Evolutionary conservation across 768 basidiomycete genomes (phyloP).

Genomic region (Botryobasidium botryosum): DNA sequence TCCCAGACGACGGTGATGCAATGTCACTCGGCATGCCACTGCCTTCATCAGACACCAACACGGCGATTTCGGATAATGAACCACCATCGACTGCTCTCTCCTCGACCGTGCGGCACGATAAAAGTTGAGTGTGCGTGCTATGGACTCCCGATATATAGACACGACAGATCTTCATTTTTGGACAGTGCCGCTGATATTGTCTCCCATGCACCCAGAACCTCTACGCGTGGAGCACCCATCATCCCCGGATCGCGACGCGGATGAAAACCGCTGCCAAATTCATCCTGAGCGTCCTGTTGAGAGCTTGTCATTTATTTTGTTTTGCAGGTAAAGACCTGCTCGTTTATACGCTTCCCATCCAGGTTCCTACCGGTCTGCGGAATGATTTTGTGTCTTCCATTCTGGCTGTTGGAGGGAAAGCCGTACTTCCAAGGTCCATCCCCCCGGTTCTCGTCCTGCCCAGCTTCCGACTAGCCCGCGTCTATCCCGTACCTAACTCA

Average conservation of each 20-base stretch:
- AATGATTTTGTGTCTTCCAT: constrained; percentile 70
- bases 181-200: constrained; percentile 46
- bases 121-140: constrained; percentile 42
- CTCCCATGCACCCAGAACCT: constrained; percentile 22
- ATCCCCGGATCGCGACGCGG: constrained; percentile 95
- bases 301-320: constrained; percentile 28
- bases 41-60: constrained; percentile 5
- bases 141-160: constrained; percentile 61
- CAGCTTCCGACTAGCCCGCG: constrained; percentile 35
- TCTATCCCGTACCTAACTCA: constrained; percentile 18
- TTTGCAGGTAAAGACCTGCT: too few species aligned
- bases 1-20: constrained; percentile 8
- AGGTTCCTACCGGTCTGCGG: constrained; percentile 84
- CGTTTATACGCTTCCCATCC: neutral
- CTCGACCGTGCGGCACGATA: constrained; percentile 12
- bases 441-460: constrained; percentile 72
- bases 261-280: constrained; percentile 68
- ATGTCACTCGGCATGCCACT: constrained; percentile 12
- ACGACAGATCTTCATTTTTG: constrained; percentile 56
- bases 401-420: constrained; percentile 73
- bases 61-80: constrained; percentile 1
- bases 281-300: constrained; percentile 60
- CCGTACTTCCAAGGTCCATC: constrained; percentile 85
- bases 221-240: constrained; percentile 44
- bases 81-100: constrained; percentile 2